Percentiles rank a stretch among this genome's conserved stretches.
phyloP scores from a whole-genome alignment of 1,284 basidiomycete species.

The Rhodofomes roseus region DNA sequence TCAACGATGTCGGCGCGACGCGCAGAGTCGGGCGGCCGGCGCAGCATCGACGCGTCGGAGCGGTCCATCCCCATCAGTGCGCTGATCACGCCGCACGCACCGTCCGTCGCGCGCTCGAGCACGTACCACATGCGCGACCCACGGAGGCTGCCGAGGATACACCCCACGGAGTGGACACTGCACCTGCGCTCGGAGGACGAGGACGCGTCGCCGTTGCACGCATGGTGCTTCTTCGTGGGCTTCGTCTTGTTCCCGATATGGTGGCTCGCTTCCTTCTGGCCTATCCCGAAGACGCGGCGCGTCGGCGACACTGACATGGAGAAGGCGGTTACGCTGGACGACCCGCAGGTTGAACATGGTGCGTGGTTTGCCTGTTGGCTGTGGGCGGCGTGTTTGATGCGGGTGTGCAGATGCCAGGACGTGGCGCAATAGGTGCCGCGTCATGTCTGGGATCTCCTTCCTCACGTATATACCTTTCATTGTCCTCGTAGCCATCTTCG shows the following conservation, averaged over 20 bases:
- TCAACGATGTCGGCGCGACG: slow-evolving; percentile 14
- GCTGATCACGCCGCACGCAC: slow-evolving; percentile 70
- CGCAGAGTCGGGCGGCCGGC: slow-evolving; percentile 16
- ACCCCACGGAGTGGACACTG: slow-evolving; percentile 58
- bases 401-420: slow-evolving; percentile 52
- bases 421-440: slow-evolving; percentile 70
- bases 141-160: slow-evolving; percentile 53
- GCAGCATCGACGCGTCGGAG: slow-evolving; percentile 23
- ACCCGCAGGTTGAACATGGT: slow-evolving; percentile 76
- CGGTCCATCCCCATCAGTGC: slow-evolving; percentile 74
- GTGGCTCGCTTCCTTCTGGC: slow-evolving; percentile 66
- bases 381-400: slow-evolving; percentile 6
- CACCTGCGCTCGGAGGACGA: slow-evolving; percentile 47
- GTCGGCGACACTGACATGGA: slow-evolving; percentile 57
- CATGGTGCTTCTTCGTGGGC: slow-evolving; percentile 74
- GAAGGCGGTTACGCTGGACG: slow-evolving; percentile 70
- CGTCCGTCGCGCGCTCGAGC: slow-evolving; percentile 52
- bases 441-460: slow-evolving; percentile 62
- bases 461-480: slow-evolving; percentile 79
- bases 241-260: slow-evolving; percentile 73
- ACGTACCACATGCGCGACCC: slow-evolving; percentile 79
- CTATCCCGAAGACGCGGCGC: slow-evolving; percentile 56
- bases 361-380: slow-evolving; percentile 23
- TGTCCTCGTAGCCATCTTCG: slow-evolving; percentile 65
- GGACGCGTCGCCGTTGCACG: slow-evolving; percentile 62